Evolutionary conservation across 2,329 filamentous ascomycete genomes (phyloP), one percentile per base, ranked within the genome.

Genomic region (Diatrype stigma): DNA sequence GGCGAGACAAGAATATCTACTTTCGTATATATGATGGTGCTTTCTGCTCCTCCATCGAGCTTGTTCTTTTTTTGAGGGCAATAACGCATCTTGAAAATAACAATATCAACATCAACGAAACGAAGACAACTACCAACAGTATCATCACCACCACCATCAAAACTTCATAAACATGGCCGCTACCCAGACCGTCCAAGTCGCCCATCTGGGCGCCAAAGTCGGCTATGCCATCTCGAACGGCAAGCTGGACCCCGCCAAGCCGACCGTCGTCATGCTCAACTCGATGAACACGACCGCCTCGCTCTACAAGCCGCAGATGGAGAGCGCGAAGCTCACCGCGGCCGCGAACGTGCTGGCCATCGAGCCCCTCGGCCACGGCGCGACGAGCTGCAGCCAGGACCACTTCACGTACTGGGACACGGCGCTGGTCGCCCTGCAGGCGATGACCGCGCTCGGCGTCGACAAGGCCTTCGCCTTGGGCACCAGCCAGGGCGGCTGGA

Each of bases 401-500:
- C 73, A 77, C 52, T 81, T 77, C 58, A 80, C 75, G 2, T 80
- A 79, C 66, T 81, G 78, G 78, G 78, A 81, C 60, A 67, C 76
- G 3, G 77, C 78, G 42, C 65, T 71, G 52, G 75, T 84, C 75
- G 73, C 74, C 11, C 64, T 81, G 8, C 79, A 84, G 65, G 77
- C 80, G 1, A 69, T 84, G 70, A 74, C 81, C 37, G 70, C 70
- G 5, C 68, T 81, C 3, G 69, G 70, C 2, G 68, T 80, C 23
- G 47, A 68, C 17, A 74, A 74, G 66, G 76, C 74, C 0, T 80
- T 77, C 54, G 71, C 73, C 1, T 61, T 80, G 8, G 78, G 78
- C 17, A 79, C 76, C 8, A 77, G 73, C 49, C 76, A 79, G 61
- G 77, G 77, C 21, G 78, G 76, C 2, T 80, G 76, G 76, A 70